Percentiles rank a stretch among this genome's conserved stretches.
phyloP scores from a whole-genome alignment of 257 asterid genomes.

The Scutellaria galericulata region DNA sequence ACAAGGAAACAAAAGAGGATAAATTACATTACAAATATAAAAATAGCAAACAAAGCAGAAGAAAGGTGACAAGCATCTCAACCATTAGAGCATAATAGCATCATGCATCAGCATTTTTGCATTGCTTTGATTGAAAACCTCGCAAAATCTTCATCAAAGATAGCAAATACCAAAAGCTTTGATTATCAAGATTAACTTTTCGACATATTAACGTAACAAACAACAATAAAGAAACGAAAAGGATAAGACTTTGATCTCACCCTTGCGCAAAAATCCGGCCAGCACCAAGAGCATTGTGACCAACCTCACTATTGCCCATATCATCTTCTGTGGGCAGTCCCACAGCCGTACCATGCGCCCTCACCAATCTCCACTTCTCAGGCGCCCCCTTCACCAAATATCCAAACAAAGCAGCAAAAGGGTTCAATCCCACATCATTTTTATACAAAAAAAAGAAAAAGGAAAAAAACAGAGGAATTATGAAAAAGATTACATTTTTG shows the following conservation, averaged over 20 bases:
- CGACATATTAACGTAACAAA: not conserved
- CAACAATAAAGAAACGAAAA: not conserved
- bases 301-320: constrained; percentile 99
- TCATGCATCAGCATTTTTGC: not conserved
- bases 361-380: constrained; percentile 92
- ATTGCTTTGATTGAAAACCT: not conserved
- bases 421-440: not conserved
- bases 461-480: not conserved
- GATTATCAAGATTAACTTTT: not conserved
- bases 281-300: constrained; percentile 99
- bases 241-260: constrained; percentile 45
- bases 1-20: not conserved
- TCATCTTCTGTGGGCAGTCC: constrained; percentile 97
- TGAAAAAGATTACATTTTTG: constrained; percentile 52
- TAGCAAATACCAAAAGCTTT: constrained; percentile 1
- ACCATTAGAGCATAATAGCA: not conserved
- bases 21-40: not conserved
- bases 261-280: constrained; percentile 98
- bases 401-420: constrained; percentile 19
- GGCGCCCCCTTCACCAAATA: constrained; percentile 77
- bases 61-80: not conserved
- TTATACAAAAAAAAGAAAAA: constrained; percentile 3
- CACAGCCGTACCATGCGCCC: constrained; percentile 92
- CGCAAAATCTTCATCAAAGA: not conserved
- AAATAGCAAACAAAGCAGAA: not conserved